Conservation (phyloP, 2,329 filamentous ascomycete species). For the Phymatotrichopsis omnivora region DNA sequence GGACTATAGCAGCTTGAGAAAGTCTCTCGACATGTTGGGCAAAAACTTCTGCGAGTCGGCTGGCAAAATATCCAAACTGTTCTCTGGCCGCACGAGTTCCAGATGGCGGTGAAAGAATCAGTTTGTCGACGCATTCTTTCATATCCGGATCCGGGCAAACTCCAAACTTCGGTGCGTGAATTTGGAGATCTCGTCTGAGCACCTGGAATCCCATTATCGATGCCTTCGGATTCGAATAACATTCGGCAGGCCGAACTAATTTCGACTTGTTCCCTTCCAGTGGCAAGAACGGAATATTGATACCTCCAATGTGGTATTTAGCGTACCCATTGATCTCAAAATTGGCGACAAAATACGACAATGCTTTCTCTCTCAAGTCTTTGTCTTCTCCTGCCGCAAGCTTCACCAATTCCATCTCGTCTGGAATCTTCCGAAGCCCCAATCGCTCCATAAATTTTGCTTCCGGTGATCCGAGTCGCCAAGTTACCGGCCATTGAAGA, state of each 20-base stretch:
- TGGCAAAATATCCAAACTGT: slow-evolving; percentile 75
- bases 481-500: slow-evolving; percentile 70
- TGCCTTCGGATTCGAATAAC: slow-evolving; percentile 71
- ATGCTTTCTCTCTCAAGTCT: slow-evolving; percentile 53
- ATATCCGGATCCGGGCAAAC: slow-evolving; percentile 75
- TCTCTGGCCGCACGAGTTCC: slow-evolving; percentile 55
- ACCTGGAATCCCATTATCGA: slow-evolving; percentile 72
- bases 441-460: slow-evolving; percentile 62
- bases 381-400: slow-evolving; percentile 57
- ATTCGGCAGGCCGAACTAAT: slow-evolving; percentile 62
- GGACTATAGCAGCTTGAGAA: slow-evolving; percentile 59
- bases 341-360: slow-evolving; percentile 74
- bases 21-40: slow-evolving; percentile 51
- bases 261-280: slow-evolving; percentile 33
- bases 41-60: slow-evolving; percentile 62
- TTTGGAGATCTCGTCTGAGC: slow-evolving; percentile 62
- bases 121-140: slow-evolving; percentile 59
- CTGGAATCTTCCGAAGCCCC: slow-evolving; percentile 62
- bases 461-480: slow-evolving; percentile 56
- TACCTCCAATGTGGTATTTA: slow-evolving; percentile 10
- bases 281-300: slow-evolving; percentile 35
- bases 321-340: slow-evolving; percentile 68
- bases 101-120: slow-evolving; percentile 62
- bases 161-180: slow-evolving; percentile 75
- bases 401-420: slow-evolving; percentile 61